Percentiles rank a stretch among this genome's conserved stretches.
Conservation (phyloP, 2,329 filamentous ascomycete species). For the Eutypa lata region DNA sequence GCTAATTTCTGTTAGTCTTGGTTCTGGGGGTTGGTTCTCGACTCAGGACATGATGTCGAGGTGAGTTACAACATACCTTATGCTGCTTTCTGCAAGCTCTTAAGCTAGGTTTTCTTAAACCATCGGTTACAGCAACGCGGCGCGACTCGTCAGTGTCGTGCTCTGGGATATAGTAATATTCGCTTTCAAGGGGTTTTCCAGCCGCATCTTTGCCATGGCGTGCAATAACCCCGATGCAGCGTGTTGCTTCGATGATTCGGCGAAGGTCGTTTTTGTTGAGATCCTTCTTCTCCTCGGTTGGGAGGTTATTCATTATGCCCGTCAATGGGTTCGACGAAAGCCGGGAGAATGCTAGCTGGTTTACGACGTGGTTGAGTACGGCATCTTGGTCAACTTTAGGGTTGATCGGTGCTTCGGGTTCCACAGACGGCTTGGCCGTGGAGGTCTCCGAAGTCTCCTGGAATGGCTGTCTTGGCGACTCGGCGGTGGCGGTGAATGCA, state of each 20-base stretch:
- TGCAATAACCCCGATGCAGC: constrained; percentile 82
- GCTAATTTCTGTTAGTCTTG: constrained; percentile 38
- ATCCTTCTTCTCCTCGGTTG: constrained; percentile 57
- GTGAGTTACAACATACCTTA: constrained; percentile 63
- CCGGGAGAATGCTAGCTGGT: constrained; percentile 92
- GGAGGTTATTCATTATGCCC: constrained; percentile 83
- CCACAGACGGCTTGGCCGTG: constrained; percentile 19
- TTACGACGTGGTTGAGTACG: constrained; percentile 83
- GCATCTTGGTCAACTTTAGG: constrained; percentile 36
- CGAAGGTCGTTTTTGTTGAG: constrained; percentile 64
- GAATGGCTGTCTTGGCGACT: constrained; percentile 56
- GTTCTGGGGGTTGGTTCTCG: not conserved
- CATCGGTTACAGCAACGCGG: constrained; percentile 78
- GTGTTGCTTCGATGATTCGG: constrained; percentile 66
- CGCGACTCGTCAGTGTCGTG: constrained; percentile 76
- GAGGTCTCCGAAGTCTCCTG: constrained; percentile 16
- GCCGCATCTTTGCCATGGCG: constrained; percentile 95
- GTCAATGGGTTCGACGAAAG: constrained; percentile 89
- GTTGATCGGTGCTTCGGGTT: constrained; percentile 26
- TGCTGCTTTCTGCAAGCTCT: constrained; percentile 91
- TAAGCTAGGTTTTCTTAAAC: constrained; percentile 83
- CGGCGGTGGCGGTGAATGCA: constrained; percentile 63
- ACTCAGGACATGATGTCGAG: constrained; percentile 4
- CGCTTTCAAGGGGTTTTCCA: constrained; percentile 87
- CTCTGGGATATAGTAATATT: constrained; percentile 95